These are phyloP conservation scores for Poterioochromonas sp. DNA, from an alignment of 352 stramenopile genomes.

Conservation along the genomic window DNA sequence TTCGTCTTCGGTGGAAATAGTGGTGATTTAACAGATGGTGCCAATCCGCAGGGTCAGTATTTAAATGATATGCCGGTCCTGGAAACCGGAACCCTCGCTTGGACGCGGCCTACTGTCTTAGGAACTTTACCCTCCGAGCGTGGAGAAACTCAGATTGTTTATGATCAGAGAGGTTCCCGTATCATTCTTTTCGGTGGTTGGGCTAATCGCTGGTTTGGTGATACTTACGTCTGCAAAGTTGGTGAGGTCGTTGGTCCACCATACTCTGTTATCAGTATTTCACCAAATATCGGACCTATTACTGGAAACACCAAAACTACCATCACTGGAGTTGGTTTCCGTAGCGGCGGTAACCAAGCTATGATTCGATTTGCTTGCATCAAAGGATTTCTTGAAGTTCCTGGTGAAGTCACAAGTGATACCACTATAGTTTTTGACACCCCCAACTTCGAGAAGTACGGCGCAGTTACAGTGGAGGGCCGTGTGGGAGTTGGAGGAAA, in stretches of 20 bases:
- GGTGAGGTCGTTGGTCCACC: constrained; percentile 85
- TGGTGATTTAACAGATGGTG: constrained; percentile 70
- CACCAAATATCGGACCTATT: constrained; percentile 79
- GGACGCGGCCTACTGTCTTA: constrained; percentile 63
- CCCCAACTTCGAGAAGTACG: constrained; percentile 87
- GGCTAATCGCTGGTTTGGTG: constrained; percentile 81
- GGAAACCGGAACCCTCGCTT: constrained; percentile 76
- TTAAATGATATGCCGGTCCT: constrained; percentile 77
- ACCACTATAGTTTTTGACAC: constrained; percentile 71
- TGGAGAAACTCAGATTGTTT: constrained; percentile 80
- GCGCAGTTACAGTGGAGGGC: constrained; percentile 61
- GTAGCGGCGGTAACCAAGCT: constrained; percentile 51
- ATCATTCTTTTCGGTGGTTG: constrained; percentile 90
- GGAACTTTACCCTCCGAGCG: constrained; percentile 68
- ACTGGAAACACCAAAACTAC: constrained; percentile 79
- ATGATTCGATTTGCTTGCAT: constrained; percentile 79
- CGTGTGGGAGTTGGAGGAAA: constrained; percentile 76
- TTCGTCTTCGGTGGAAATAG: constrained; percentile 94
- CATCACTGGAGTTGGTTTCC: constrained; percentile 82
- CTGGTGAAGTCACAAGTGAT: constrained; percentile 68
- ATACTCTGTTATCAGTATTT: constrained; percentile 81
- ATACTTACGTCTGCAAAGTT: constrained; percentile 81
- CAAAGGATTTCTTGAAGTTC: constrained; percentile 82
- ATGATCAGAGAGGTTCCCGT: constrained; percentile 72
- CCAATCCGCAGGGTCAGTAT: constrained; percentile 64